Evolutionary conservation across 148 eudicot species (phyloP).

Genomic region (Mesembryanthemum crystallinum): DNA sequence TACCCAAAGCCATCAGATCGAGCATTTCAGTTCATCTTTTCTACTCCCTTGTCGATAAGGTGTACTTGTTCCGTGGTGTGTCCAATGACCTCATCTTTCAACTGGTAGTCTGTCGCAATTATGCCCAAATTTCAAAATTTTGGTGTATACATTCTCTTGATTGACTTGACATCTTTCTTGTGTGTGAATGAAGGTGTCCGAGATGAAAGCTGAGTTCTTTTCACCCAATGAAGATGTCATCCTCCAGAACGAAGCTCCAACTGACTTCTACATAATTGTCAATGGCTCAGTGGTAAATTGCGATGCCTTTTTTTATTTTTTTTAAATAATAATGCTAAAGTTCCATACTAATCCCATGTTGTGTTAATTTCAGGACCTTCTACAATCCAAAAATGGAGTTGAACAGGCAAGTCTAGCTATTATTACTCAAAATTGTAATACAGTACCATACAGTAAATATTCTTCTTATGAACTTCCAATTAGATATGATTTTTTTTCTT

Average conservation of each 20-base stretch:
- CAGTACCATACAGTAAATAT: too few relatives aligned
- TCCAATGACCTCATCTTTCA: slow-evolving; percentile 85
- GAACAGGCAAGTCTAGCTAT: slow-evolving; percentile 61
- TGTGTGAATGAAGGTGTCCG: slow-evolving; percentile 57
- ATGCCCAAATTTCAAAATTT: neutral
- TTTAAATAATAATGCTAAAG: neutral
- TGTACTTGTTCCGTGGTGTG: slow-evolving; percentile 73
- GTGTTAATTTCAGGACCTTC: slow-evolving; percentile 48
- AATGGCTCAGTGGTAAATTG: slow-evolving; percentile 61
- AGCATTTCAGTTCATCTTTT: slow-evolving; percentile 81
- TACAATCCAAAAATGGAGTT: slow-evolving; percentile 41
- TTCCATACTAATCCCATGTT: slow-evolving; percentile 15
- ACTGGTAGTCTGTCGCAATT: slow-evolving; percentile 49
- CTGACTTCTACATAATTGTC: slow-evolving; percentile 77
- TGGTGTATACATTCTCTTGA: neutral
- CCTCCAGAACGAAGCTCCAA: slow-evolving; percentile 80
- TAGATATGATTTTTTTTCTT: neutral
- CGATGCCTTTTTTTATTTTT: neutral
- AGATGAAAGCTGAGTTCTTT: slow-evolving; percentile 90
- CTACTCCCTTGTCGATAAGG: slow-evolving; percentile 64
- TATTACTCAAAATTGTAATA: too few relatives aligned
- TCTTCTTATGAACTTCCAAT: neutral
- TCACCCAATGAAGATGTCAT: slow-evolving; percentile 64
- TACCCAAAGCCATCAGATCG: slow-evolving; percentile 82
- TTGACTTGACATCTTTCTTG: neutral